Base-by-base conservation (phyloP, 2,329 filamentous ascomycete species). In the Trichophyton benhamiae region DNA sequence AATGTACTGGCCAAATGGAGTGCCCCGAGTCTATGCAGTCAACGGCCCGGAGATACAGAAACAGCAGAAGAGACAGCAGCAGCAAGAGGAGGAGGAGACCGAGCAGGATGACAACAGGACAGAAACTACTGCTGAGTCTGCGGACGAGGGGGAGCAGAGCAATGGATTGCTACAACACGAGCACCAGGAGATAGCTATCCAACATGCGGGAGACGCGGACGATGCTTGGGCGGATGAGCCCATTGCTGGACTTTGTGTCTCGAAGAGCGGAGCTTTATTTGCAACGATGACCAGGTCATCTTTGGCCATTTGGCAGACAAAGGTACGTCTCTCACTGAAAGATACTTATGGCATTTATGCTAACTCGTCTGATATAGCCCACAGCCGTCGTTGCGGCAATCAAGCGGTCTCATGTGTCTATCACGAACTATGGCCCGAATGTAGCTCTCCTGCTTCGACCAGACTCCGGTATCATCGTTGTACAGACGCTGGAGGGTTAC, bases 241-340 rank as follows among this genome's bases (percentile, higher is more conserved):
- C 22, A 84, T 96, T 60, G 77, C 89, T 64, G 88, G 88, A 5
- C 78, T 96, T 60, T 84, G 85, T 65, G 83, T 91, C 46, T 88
- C 91, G 1, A 84, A 91, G 52, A 86, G 83, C 61, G 91, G 91
- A 46, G 87, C 91, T 69, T 77, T 88, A 64, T 96, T 99, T 75
- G 89, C 89, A 59, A 90, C 90, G 55, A 89, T 96, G 70, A 96
- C 92, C 0, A 78, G 83, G 3, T 88, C 88, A 1, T 88, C 88
- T 11, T 84, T 99, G 72, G 90, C 88, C n/a, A 82, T 99, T 66
- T 99, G 94, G 94, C 94, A 99, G 77, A 92, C 89, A 61, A 92
- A 92, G 82, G 90, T 91, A 80, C 63, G 63, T 20, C 22, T 25
- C 25, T 33, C 59, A 36, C 57, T 20, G 49, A 13, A 20, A 8